Evolutionary conservation across 2,329 filamentous ascomycete species (phyloP), one percentile per base, ranked within the genome.

Genomic region (Microdochium paspali): DNA sequence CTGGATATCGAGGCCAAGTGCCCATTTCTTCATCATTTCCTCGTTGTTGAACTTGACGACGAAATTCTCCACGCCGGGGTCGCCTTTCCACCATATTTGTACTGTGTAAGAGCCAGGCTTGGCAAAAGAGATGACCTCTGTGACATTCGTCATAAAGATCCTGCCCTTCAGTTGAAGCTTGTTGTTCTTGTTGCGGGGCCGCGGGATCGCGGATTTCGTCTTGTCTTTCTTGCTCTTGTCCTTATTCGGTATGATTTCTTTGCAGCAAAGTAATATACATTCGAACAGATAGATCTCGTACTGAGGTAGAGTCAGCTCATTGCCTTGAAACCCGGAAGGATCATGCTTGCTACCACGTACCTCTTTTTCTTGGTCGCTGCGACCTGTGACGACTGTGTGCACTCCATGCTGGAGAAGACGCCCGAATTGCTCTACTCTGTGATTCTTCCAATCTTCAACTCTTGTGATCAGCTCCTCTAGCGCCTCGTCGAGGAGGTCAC

Each of bases 101-200:
- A 96, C 87, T 2, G 87, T 91, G 62, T 97, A 95, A 10, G 88
- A 91, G 94, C 90, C 90, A 66, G 89, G 87, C 65, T 90, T 95
- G 45, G 85, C 82, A 50, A 93, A 74, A 18, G 86, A 90, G 39
- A 95, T 74, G n/a, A 95, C 84, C 64, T 96, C 89, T 32, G 90
- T 97, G 47, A 98, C 91, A 61, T 98, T 98, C 56, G 90, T 90
- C 90, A 98, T 97, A 69, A 96, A 97, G 58, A 98, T 98, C 46
- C 93, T 82, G 32, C 93, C 93, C 67, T 98, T 98, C 25, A 98
- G 76, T 66, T 96, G 90, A 51, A 97, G 74, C 66, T 91, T 95
- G 39, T 85, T 85, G 58, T 80, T 86, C 62, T 80, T 83, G 59
- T 77, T 80, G 43, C 70, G 68, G 44, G 66, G 61, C 64, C 82